A percentile compares a stretch with the other conserved stretches of the same genome.
Evolutionary conservation across 2,329 filamentous ascomycete species (phyloP).

Genomic region (Ceratocystis papillata): DNA sequence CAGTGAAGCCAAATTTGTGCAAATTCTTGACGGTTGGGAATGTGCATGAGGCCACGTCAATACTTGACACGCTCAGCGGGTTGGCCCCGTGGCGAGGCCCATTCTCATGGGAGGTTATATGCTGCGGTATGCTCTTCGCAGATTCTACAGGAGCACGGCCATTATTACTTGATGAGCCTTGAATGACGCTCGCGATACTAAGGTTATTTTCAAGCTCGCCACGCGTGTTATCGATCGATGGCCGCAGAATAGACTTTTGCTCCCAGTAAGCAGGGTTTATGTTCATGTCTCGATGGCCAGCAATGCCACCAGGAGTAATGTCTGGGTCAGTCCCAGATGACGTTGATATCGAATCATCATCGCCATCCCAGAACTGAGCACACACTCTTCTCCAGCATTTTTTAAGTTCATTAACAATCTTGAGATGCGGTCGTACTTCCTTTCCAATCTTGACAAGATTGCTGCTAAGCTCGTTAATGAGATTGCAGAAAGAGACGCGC

Average conservation of each 20-base stretch:
- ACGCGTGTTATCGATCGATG: constrained; percentile 18
- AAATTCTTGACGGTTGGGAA: constrained; percentile 44
- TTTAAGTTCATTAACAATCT: constrained; percentile 87
- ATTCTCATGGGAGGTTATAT: neutral
- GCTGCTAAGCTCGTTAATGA: constrained; percentile 59
- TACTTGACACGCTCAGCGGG: constrained; percentile 47
- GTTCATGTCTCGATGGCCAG: constrained; percentile 47
- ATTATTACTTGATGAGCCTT: constrained; percentile 7
- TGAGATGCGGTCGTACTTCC: constrained; percentile 51
- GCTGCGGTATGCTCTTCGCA: neutral
- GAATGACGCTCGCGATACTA: constrained; percentile 6
- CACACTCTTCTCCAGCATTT: constrained; percentile 95
- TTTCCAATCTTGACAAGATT: constrained; percentile 55
- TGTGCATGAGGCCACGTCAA: constrained; percentile 54
- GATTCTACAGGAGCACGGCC: constrained; percentile 12
- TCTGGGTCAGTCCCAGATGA: constrained; percentile 48
- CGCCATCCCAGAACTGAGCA: constrained; percentile 74
- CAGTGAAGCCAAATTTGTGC: constrained; percentile 27
- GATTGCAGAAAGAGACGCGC: constrained; percentile 65
- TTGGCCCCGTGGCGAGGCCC: constrained; percentile 16
- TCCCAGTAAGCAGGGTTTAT: constrained; percentile 12
- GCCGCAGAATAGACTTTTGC: neutral
- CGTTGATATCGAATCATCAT: constrained; percentile 46
- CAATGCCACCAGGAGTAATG: constrained; percentile 65
- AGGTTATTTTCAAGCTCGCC: constrained; percentile 16